Evolutionary conservation across 1,284 basidiomycete genomes (phyloP), one percentile per base, ranked within the genome.

Genomic region (Ganoderma lingzhi): DNA sequence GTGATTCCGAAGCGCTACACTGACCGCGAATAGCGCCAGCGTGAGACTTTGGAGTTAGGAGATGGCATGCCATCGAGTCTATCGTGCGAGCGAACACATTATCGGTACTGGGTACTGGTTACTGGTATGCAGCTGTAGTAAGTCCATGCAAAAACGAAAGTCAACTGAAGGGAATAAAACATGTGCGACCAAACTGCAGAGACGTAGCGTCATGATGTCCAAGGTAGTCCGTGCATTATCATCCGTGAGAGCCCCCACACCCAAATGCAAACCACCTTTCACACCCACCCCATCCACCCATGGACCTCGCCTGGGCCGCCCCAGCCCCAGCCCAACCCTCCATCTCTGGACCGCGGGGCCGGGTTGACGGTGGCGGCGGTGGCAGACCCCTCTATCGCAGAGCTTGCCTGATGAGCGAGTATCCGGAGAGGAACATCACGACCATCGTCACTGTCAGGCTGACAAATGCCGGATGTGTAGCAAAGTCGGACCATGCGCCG

Each of bases 341-440:
- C 61, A 41, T 23, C n/a, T 42, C 45, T 35, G n/a, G 58, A 19
- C 17, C 14, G 37, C 30, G 17, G 35, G 14, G 32, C 44, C 12
- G 37, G 23, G 62, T 10, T 15, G 39, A 30, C 48, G 41, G 32
- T 15, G 45, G 48, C n/a, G 32, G n/a, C 28, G 32, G 45, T 10
- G 30, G 28, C 42, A 19, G 15, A 2, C 62, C 62, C 37, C 32
- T 66, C 65, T 77, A 75, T 45, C 72, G 77, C 44, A 72, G 37
- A 5, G 75, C 73, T 66, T 78, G 77, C 63, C 92, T 85, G 19
- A 94, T 79, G 60, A 94, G 78, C 6, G 87, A 84, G 79, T 90
- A 89, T 6, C 93, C 93, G 19, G 93, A 92, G 58, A 95, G 80
- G 76, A 95, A 82, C 78, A 94, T 87, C 73, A 95, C 83, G 68